Conservation (phyloP, 2,329 filamentous ascomycete species). For the Botryotinia narcissicola region DNA sequence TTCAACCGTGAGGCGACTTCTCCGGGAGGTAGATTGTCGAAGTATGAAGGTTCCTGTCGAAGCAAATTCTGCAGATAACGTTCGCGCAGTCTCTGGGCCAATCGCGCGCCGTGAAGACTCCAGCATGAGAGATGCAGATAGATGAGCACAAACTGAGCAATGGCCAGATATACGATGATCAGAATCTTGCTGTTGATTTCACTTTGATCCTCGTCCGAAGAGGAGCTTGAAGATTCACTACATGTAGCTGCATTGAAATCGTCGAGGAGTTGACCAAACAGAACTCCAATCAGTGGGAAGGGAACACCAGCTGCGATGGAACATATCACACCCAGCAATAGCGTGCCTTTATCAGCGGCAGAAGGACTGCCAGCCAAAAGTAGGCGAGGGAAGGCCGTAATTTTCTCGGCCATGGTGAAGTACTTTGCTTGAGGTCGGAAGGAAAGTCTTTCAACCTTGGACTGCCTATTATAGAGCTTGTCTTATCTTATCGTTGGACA, state of each 20-base stretch:
- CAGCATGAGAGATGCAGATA: conserved; percentile 62
- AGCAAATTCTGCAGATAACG: conserved; percentile 51
- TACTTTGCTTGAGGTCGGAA: background rate
- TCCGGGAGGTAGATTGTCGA: conserved; percentile 52
- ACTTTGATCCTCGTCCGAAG: conserved; percentile 9
- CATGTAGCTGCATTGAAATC: conserved; percentile 56
- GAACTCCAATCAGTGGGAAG: conserved; percentile 61
- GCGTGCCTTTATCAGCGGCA: conserved; percentile 35
- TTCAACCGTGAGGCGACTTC: conserved; percentile 51
- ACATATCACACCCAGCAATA: conserved; percentile 40
- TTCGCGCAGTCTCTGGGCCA: conserved; percentile 54
- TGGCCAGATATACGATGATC: conserved; percentile 60
- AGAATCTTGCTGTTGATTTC: conserved; percentile 49
- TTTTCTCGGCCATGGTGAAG: conserved; percentile 20
- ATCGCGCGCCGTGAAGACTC: conserved; percentile 53
- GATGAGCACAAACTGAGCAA: conserved; percentile 61
- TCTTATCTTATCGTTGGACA: background rate
- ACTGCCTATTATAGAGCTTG: conserved; percentile 11
- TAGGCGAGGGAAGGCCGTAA: conserved; percentile 23
- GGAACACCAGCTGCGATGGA: conserved; percentile 55
- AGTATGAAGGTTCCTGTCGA: conserved; percentile 53
- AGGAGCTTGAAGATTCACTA: conserved; percentile 14
- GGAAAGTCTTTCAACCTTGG: background rate
- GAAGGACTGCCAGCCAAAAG: conserved; percentile 25
- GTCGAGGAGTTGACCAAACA: conserved; percentile 64